phyloP scores from a whole-genome alignment of 2,329 filamentous ascomycete genomes.

The Bipolaris cookei region DNA sequence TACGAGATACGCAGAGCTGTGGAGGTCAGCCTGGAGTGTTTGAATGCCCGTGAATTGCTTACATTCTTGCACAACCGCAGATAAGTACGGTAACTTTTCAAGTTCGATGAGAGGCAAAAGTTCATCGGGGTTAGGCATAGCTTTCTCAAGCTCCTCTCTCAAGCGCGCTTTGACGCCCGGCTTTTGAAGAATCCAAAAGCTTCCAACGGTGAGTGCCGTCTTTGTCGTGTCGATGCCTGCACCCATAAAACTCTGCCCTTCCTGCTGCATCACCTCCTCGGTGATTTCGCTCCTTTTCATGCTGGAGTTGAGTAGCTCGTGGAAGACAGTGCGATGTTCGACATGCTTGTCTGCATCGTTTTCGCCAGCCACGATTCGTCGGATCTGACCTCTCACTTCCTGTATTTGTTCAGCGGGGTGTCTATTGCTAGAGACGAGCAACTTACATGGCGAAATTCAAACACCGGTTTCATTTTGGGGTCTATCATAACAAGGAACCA shows the following conservation, averaged over 20 bases:
- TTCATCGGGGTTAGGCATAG: conserved; percentile 14
- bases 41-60: background rate
- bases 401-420: background rate
- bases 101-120: conserved; percentile 14
- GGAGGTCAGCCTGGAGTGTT: background rate
- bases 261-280: background rate
- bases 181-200: conserved; percentile 30
- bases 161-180: background rate
- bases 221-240: conserved; percentile 34
- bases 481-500: background rate
- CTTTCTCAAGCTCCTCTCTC: background rate
- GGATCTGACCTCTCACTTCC: background rate
- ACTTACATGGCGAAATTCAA: background rate
- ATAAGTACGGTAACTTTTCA: conserved; percentile 34
- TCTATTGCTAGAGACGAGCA: background rate
- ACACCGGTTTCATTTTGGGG: background rate
- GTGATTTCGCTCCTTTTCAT: background rate
- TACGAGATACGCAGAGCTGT: conserved; percentile 34
- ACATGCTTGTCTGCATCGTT: background rate
- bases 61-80: conserved; percentile 23
- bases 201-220: conserved; percentile 8
- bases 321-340: background rate
- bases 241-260: conserved; percentile 1
- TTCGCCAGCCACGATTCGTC: background rate
- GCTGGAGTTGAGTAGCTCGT: background rate